Conservation (phyloP, 352 stramenopile species). For the Albugo laibachii region DNA sequence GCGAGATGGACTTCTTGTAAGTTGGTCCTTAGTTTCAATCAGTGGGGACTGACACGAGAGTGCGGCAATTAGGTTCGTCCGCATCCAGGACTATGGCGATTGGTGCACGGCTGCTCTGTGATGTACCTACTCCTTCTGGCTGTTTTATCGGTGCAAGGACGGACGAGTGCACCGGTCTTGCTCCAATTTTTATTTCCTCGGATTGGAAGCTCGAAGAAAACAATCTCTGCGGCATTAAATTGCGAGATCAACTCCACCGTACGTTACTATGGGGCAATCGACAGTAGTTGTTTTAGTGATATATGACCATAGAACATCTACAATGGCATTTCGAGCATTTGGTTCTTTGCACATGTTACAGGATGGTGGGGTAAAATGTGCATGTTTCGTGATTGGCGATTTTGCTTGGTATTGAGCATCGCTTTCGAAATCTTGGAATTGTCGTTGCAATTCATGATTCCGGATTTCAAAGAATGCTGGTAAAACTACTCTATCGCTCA, state of each 20-base stretch:
- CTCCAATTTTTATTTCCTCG: slow-evolving; percentile 65
- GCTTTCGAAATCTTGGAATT: slow-evolving; percentile 83
- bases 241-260: slow-evolving; percentile 44
- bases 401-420: slow-evolving; percentile 81
- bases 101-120: slow-evolving; percentile 61
- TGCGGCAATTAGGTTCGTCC: slow-evolving; percentile 16
- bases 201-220: slow-evolving; percentile 24
- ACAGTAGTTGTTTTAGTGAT: neutral
- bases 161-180: slow-evolving; percentile 24
- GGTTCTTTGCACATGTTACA: slow-evolving; percentile 70
- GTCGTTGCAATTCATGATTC: slow-evolving; percentile 75
- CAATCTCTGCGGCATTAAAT: slow-evolving; percentile 13
- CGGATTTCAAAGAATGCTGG: slow-evolving; percentile 90
- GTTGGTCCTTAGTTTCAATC: slow-evolving; percentile 3
- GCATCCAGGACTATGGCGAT: slow-evolving; percentile 53
- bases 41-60: neutral
- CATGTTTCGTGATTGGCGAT: slow-evolving; percentile 86
- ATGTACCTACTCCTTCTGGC: slow-evolving; percentile 59
- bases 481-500: slow-evolving; percentile 5
- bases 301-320: slow-evolving; percentile 21
- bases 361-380: slow-evolving; percentile 87
- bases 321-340: slow-evolving; percentile 57
- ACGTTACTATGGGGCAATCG: neutral
- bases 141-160: slow-evolving; percentile 47
- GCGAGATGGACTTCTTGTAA: slow-evolving; percentile 53